Percentiles rank a stretch among this genome's conserved stretches.
phyloP scores from a whole-genome alignment of 164 flowering plant genomes.

The Aristolochia contorta region DNA sequence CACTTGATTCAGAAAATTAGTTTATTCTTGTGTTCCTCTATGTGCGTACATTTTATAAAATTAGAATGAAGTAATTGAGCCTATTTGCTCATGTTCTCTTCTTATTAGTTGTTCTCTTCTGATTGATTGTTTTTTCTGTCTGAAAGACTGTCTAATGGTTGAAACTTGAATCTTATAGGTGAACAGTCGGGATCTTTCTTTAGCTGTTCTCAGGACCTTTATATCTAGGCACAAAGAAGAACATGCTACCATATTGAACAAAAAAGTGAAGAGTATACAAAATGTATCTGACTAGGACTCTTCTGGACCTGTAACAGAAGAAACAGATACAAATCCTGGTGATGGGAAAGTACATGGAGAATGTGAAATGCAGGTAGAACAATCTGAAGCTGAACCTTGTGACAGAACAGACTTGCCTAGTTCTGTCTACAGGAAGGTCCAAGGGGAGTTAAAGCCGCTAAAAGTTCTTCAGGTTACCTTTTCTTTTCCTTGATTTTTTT shows the following conservation, averaged over 20 bases:
- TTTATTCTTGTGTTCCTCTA: too few relatives aligned
- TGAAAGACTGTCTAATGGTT: not conserved
- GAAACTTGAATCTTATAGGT: slow-evolving; percentile 52
- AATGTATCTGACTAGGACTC: slow-evolving; percentile 28
- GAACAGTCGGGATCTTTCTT: slow-evolving; percentile 86
- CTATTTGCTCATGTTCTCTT: too few relatives aligned
- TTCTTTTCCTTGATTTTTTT: not conserved
- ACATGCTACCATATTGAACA: slow-evolving; percentile 54
- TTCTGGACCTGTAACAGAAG: slow-evolving; percentile 25
- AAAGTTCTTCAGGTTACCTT: slow-evolving; percentile 83
- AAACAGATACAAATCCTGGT: slow-evolving; percentile 6
- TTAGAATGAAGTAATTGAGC: not conserved
- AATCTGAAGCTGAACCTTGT: slow-evolving; percentile 28
- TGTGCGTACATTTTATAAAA: too few relatives aligned
- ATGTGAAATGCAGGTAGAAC: slow-evolving; percentile 27
- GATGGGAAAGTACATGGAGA: slow-evolving; percentile 40
- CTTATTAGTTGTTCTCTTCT: not conserved
- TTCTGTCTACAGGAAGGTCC: slow-evolving; percentile 27
- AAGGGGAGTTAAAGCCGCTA: slow-evolving; percentile 53
- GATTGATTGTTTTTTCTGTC: not conserved
- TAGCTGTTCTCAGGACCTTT: slow-evolving; percentile 86
- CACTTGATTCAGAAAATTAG: too few relatives aligned
- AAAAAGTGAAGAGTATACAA: slow-evolving; percentile 26
- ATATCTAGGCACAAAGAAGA: slow-evolving; percentile 67
- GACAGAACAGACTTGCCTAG: slow-evolving; percentile 21